A percentile compares a stretch with the other conserved stretches of the same genome.
These are phyloP conservation scores for Pistacia integerrima DNA, from an alignment of 345 rosid species.

Conservation along the genomic window DNA sequence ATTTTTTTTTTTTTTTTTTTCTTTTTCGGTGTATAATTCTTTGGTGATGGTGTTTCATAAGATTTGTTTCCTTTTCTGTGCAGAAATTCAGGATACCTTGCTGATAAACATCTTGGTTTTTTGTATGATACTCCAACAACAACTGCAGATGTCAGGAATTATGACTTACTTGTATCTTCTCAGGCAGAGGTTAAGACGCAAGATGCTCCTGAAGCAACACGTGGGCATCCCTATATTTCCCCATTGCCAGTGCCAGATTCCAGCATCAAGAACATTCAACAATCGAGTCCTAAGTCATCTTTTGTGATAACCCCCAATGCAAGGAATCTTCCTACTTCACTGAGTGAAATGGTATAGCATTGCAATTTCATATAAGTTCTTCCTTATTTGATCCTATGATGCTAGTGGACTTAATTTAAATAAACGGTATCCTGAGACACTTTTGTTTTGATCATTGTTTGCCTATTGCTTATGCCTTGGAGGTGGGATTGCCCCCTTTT, in stretches of 20 bases:
- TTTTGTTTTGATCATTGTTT: background rate
- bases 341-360: slow-evolving; percentile 33
- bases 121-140: slow-evolving; percentile 19
- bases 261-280: slow-evolving; percentile 19
- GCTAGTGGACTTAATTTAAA: background rate
- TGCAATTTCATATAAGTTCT: background rate
- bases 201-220: slow-evolving; percentile 24
- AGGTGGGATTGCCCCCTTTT: slow-evolving; percentile 7
- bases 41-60: slow-evolving; percentile 9
- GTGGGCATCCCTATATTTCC: slow-evolving; percentile 17
- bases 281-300: slow-evolving; percentile 20
- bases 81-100: slow-evolving; percentile 32
- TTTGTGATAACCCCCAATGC: slow-evolving; percentile 21
- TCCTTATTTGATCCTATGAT: slow-evolving; percentile 4
- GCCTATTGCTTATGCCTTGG: background rate
- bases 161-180: slow-evolving; percentile 16
- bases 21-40: slow-evolving; percentile 9
- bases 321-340: slow-evolving; percentile 26
- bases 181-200: slow-evolving; percentile 20
- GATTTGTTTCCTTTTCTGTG: slow-evolving; percentile 12
- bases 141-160: slow-evolving; percentile 26
- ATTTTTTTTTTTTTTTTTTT: background rate
- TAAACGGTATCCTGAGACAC: background rate
- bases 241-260: slow-evolving; percentile 23
- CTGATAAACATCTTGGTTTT: slow-evolving; percentile 24